phyloP scores from a whole-genome alignment of 345 rosid genomes.

The Angophora floribunda region DNA sequence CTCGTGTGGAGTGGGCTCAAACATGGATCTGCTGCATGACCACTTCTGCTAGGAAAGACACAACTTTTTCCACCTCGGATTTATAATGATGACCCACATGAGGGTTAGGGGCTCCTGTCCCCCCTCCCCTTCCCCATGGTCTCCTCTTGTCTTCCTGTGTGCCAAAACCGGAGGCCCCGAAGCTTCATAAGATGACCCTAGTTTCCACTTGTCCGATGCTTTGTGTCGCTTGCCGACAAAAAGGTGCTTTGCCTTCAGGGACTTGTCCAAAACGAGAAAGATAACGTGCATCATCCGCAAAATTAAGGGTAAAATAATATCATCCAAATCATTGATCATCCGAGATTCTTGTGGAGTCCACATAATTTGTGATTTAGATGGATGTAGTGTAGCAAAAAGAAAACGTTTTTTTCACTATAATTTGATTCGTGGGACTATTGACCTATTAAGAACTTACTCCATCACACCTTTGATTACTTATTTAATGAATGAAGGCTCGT shows the following conservation, averaged over 20 bases:
- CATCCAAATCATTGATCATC: neutral
- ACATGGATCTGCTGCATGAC: neutral
- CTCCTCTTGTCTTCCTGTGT: neutral
- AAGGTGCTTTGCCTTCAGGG: neutral
- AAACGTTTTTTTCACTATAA: too few relatives aligned
- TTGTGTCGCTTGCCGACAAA: neutral
- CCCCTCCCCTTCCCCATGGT: neutral
- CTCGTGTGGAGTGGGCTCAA: neutral
- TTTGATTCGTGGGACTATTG: neutral
- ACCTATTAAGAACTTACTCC: neutral
- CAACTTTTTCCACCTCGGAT: neutral
- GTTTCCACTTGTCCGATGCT: neutral
- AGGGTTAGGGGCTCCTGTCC: neutral
- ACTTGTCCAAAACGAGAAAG: neutral
- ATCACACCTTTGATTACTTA: neutral
- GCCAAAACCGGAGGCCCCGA: neutral
- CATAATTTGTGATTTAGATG: neutral
- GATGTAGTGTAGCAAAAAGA: neutral
- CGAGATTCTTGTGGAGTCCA: neutral
- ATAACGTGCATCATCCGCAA: neutral
- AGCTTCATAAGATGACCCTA: neutral
- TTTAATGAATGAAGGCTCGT: neutral
- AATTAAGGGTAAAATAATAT: neutral
- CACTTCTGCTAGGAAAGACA: neutral
- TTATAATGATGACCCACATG: accelerated